Base-by-base conservation (phyloP, 805 yeast species). In the Diddensiella caesifluorescens region DNA sequence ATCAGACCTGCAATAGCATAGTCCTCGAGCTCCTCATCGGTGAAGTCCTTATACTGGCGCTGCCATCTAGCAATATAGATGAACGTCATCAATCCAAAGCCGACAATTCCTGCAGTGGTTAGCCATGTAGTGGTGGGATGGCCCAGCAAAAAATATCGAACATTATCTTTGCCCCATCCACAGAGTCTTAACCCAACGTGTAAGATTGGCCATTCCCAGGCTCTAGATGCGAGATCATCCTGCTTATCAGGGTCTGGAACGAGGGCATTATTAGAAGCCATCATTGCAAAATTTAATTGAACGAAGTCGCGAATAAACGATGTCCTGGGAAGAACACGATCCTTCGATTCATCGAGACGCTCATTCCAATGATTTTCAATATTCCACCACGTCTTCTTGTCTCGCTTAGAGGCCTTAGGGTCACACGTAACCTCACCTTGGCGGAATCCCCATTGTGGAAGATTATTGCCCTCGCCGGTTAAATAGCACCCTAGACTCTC, bases 401-500 rank as follows among this genome's bases (percentile, higher is more conserved):
- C 87, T 41, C 68, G 67, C 7, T 61, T 49, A 21, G 75, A 62
- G 56, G 79, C 67, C 37, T 52, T 49, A 21, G 62, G 60, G 41
- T 61, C 56, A 67, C 99, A 92, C 1, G 80, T 81, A 50, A 92
- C 90, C 68, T 92, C 99, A 49, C 95, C 95, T 70, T 92, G 99
- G 60, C 87, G 77, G 75, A 90, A 92, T 16, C 98, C 99, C 99
- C 99, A 92, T 13, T 78, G 79, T 15, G 99, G 99, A 58, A 89
- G 79, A 19, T 76, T 61, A 51, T 69, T 66, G 34, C 96, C 97
- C 7, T 92, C 73, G 10, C 90, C 84, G 51, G 89, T 84, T 57
- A 92, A 68, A 62, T 88, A 89, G 62, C 97, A 94, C 31, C 83
- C 83, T 55, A 87, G 61, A 6, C 61, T 75, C 50, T 70, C 70